Conservation (phyloP, 202 grass and related monocot genomes). For the Zizania palustris region DNA sequence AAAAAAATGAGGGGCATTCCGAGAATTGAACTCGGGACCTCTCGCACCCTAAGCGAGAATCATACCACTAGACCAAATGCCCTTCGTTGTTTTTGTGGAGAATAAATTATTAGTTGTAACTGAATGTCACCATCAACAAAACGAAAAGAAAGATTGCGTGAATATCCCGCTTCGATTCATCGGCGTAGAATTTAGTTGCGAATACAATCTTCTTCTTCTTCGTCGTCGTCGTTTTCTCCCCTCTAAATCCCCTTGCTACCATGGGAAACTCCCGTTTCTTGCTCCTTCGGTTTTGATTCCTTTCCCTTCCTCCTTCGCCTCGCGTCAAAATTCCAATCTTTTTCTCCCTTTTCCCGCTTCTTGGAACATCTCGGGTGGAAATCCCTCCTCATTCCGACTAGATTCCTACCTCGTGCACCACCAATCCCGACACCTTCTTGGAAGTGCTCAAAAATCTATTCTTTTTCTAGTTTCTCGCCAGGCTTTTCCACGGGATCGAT, state of each 20-base stretch:
- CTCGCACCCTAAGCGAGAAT: constrained; percentile 95
- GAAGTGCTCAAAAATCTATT: not conserved
- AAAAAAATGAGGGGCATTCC: constrained; percentile 42
- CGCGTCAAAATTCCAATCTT: not conserved
- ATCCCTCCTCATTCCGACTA: not conserved
- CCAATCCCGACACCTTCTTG: too few relatives aligned
- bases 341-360: not conserved
- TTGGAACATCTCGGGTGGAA: not conserved
- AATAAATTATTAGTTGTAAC: too few relatives aligned
- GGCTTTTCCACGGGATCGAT: constrained; percentile 17
- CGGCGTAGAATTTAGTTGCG: too few relatives aligned
- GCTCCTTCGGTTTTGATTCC: not conserved
- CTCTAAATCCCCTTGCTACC: not conserved
- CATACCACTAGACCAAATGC: constrained; percentile 64
- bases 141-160: too few relatives aligned
- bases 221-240: not conserved
- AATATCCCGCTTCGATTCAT: too few relatives aligned
- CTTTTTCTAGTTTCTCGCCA: not conserved
- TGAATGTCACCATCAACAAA: too few relatives aligned
- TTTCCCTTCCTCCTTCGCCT: not conserved
- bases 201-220: not conserved
- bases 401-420: not conserved
- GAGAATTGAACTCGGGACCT: constrained; percentile 79
- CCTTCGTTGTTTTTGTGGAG: not conserved
- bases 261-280: not conserved